A percentile compares a stretch with the other conserved stretches of the same genome.
Evolutionary conservation across 2,329 filamentous ascomycete species (phyloP).

Genomic region (Apiospora sp.): DNA sequence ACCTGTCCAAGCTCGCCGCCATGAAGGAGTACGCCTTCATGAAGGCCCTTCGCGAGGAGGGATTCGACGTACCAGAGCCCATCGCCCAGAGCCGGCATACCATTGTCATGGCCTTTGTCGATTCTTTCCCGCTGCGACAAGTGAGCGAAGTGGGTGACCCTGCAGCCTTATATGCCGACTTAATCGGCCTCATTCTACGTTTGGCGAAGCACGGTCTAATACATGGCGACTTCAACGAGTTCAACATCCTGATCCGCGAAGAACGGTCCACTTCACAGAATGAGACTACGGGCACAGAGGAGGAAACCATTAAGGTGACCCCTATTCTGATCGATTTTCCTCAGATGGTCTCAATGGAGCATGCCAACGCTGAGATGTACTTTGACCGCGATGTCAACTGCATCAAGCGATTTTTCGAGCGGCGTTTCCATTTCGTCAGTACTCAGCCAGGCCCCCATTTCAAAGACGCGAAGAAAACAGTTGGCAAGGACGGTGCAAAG

Average conservation of each 20-base stretch:
- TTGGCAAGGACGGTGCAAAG: constrained; percentile 69
- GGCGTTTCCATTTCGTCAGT: constrained; percentile 86
- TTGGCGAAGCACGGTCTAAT: constrained; percentile 89
- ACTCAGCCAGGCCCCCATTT: constrained; percentile 87
- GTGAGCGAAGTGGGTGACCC: constrained; percentile 86
- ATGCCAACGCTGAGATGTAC: constrained; percentile 93
- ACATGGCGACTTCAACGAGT: constrained; percentile 98
- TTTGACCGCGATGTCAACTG: constrained; percentile 96
- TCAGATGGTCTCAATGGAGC: constrained; percentile 96
- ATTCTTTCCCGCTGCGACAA: constrained; percentile 90
- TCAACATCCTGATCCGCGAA: constrained; percentile 96
- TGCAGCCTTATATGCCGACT: constrained; percentile 85
- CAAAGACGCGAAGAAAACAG: constrained; percentile 78
- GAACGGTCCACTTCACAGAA: constrained; percentile 41
- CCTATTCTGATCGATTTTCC: constrained; percentile 97
- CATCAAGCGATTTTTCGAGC: constrained; percentile 91
- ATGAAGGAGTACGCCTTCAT: constrained; percentile 97
- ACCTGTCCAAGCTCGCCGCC: constrained; percentile 90
- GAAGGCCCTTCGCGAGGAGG: constrained; percentile 82
- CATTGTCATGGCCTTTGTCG: constrained; percentile 93
- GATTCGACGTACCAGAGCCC: constrained; percentile 89
- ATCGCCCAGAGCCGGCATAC: constrained; percentile 92
- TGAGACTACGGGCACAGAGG: constrained; percentile 29
- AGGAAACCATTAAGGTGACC: constrained; percentile 61
- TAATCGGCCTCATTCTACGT: constrained; percentile 85